Evolutionary conservation across 2,329 filamentous ascomycete species (phyloP).

Genomic region (Monilinia fructicola): DNA sequence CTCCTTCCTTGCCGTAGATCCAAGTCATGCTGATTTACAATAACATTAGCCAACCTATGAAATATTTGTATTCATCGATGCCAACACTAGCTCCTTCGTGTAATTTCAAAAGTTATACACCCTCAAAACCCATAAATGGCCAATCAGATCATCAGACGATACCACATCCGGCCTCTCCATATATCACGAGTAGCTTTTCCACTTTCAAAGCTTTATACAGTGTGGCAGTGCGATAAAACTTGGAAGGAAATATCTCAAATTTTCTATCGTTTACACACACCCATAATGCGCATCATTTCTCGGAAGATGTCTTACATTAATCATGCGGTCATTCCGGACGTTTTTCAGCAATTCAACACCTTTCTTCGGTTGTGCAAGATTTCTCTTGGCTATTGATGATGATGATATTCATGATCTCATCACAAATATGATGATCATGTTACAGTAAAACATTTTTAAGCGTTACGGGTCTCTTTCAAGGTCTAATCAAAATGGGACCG

Average conservation of each 20-base stretch:
- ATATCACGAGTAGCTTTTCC: slow-evolving; percentile 18
- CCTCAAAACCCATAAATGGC: slow-evolving; percentile 3
- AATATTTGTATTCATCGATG: slow-evolving; percentile 2
- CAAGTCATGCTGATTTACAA: neutral
- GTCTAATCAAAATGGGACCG: slow-evolving; percentile 19
- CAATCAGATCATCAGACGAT: slow-evolving; percentile 11
- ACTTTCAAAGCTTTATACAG: slow-evolving; percentile 10
- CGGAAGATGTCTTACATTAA: slow-evolving; percentile 20
- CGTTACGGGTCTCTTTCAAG: slow-evolving; percentile 13
- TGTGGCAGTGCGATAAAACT: slow-evolving; percentile 20
- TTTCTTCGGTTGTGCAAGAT: neutral
- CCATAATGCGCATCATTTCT: slow-evolving; percentile 9
- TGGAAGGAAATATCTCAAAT: slow-evolving; percentile 1
- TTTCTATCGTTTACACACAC: slow-evolving; percentile 6
- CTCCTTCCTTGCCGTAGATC: neutral
- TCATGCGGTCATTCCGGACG: slow-evolving; percentile 20
- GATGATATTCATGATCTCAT: slow-evolving; percentile 7
- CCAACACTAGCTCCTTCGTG: neutral
- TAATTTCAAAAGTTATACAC: slow-evolving; percentile 2
- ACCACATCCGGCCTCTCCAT: slow-evolving; percentile 9
- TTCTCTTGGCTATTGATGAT: slow-evolving; percentile 15
- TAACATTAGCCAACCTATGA: neutral
- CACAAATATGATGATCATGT: slow-evolving; percentile 12
- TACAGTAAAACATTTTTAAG: slow-evolving; percentile 3
- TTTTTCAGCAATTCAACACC: slow-evolving; percentile 9